Percentiles rank a stretch among this genome's conserved stretches.
phyloP scores from a whole-genome alignment of 73 alveolate species.

The Tetrahymena elliotti region DNA sequence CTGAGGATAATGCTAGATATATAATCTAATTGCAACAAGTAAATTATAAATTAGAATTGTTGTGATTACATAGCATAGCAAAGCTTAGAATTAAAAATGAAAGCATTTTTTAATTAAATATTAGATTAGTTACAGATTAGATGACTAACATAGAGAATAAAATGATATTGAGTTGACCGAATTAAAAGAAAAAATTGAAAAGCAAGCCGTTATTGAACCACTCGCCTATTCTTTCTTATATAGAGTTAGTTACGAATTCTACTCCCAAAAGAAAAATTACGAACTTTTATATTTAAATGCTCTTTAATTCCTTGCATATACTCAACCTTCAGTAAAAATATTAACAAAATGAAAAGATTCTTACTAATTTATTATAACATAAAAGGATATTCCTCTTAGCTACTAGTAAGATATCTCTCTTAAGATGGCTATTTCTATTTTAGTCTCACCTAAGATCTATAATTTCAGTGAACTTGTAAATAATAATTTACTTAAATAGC shows the following conservation, averaged over 20 bases:
- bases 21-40: not conserved
- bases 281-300: slow-evolving; percentile 43
- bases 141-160: slow-evolving; percentile 2
- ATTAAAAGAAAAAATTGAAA: slow-evolving; percentile 10
- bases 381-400: not conserved
- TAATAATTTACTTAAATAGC: not conserved
- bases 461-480: slow-evolving; percentile 33
- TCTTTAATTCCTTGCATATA: slow-evolving; percentile 27
- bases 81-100: not conserved
- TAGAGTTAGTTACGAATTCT: slow-evolving; percentile 20
- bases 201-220: slow-evolving; percentile 24
- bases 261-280: slow-evolving; percentile 17
- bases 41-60: too few relatives aligned
- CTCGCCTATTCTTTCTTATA: slow-evolving; percentile 25
- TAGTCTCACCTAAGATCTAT: slow-evolving; percentile 35
- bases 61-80: too few relatives aligned
- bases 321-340: slow-evolving; percentile 10
- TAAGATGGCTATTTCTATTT: slow-evolving; percentile 37
- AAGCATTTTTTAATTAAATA: not conserved
- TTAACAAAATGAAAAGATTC: not conserved
- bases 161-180: slow-evolving; percentile 12
- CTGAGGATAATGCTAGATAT: not conserved
- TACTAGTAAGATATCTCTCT: slow-evolving; percentile 4
- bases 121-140: not conserved
- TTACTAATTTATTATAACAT: not conserved